Evolutionary conservation across 352 stramenopile genomes (phyloP).

Genomic region (Globisporangium orthogonon): DNA sequence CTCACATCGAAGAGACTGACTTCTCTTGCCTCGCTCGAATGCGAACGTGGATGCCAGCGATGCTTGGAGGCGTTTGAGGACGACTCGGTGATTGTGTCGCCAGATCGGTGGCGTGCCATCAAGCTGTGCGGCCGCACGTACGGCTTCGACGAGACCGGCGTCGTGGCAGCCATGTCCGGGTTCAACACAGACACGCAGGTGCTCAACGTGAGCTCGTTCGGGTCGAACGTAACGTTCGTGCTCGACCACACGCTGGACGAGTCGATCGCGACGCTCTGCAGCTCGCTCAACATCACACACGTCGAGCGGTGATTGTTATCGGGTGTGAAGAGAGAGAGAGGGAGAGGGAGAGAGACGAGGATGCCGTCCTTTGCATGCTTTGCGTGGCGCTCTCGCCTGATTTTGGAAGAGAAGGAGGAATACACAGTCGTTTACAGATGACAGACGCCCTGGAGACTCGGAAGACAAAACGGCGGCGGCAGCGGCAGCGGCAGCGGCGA

Average conservation of each 20-base stretch:
- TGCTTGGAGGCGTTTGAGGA: constrained; percentile 63
- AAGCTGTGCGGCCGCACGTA: constrained; percentile 76
- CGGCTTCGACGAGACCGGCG: constrained; percentile 82
- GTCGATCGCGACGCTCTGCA: constrained; percentile 58
- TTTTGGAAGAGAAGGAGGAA: no score
- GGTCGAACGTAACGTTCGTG: constrained; percentile 79
- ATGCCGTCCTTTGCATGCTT: no score
- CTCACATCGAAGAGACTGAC: background rate
- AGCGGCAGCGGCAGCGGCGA: background rate
- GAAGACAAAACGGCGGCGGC: background rate
- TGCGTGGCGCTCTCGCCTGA: no score
- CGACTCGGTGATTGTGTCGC: constrained; percentile 72
- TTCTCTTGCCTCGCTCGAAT: background rate
- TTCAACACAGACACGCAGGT: constrained; percentile 77
- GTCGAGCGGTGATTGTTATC: constrained; percentile 39
- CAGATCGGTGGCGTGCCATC: constrained; percentile 82
- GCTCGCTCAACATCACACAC: constrained; percentile 57
- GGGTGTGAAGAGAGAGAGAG: no score
- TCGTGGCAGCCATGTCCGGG: constrained; percentile 81
- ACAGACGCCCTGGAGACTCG: background rate
- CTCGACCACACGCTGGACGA: constrained; percentile 74
- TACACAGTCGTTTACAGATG: background rate
- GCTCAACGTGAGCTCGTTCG: constrained; percentile 84
- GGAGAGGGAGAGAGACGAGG: no score
- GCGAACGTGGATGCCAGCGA: constrained; percentile 12